A percentile compares a stretch with the other conserved stretches of the same genome.
These are phyloP conservation scores for Microstroma glucosiphilum DNA, from an alignment of 1,284 basidiomycete genomes.

Conservation along the genomic window DNA sequence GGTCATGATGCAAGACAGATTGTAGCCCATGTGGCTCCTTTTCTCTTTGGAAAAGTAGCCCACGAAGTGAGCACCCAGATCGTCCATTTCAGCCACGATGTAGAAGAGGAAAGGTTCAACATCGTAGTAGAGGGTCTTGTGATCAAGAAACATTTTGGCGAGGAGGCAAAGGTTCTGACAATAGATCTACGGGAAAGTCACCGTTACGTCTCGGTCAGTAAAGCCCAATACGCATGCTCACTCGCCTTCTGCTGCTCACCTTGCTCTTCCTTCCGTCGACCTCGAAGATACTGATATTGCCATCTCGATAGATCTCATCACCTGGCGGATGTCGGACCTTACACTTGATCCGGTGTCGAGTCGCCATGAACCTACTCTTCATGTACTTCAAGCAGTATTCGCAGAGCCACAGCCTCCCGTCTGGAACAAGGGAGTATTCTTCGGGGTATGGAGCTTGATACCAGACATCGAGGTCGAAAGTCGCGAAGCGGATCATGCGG, in stretches of 20 bases:
- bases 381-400: conserved; percentile 98
- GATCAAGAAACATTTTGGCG: conserved; percentile 97
- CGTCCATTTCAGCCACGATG: conserved; percentile 86
- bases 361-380: conserved; percentile 84
- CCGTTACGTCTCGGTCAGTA: neutral
- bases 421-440: conserved; percentile 87
- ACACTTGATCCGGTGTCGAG: conserved; percentile 88
- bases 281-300: conserved; percentile 95
- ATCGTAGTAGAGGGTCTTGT: conserved; percentile 95
- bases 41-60: conserved; percentile 99
- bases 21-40: conserved; percentile 94
- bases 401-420: conserved; percentile 91
- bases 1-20: conserved; percentile 96
- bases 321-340: conserved; percentile 85
- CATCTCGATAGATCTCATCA: conserved; percentile 96
- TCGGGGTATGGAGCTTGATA: conserved; percentile 98
- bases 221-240: neutral
- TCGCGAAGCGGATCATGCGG: conserved; percentile 74
- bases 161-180: conserved; percentile 94
- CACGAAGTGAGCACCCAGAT: conserved; percentile 83
- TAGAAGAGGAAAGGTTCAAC: conserved; percentile 71
- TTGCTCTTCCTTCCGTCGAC: conserved; percentile 93
- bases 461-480: conserved; percentile 94
- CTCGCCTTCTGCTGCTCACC: neutral
- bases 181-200: conserved; percentile 60